These are phyloP conservation scores for Apiotrichum porosum DNA, from an alignment of 1,284 basidiomycete species.

Conservation along the genomic window DNA sequence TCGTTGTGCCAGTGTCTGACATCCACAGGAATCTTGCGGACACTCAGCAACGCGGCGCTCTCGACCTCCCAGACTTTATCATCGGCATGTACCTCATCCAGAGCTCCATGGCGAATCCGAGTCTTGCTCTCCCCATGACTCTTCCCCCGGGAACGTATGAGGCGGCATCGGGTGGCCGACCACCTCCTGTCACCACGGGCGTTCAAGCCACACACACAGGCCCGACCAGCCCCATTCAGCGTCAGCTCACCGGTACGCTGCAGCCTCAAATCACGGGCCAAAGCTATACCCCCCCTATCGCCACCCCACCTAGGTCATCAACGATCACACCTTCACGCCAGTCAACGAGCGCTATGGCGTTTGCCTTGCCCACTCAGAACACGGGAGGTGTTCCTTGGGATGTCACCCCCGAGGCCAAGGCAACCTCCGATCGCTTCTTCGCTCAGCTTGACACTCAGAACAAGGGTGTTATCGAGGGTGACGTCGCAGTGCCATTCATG, in stretches of 20 bases:
- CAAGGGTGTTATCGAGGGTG: slow-evolving; percentile 81
- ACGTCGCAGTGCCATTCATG: slow-evolving; percentile 94
- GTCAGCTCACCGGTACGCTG: slow-evolving; percentile 53
- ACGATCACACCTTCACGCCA: slow-evolving; percentile 12
- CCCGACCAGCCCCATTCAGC: slow-evolving; percentile 22
- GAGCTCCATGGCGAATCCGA: slow-evolving; percentile 74
- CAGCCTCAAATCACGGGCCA: slow-evolving; percentile 53
- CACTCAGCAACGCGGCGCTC: slow-evolving; percentile 80
- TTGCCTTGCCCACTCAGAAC: not conserved
- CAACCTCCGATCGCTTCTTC: slow-evolving; percentile 75
- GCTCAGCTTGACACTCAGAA: slow-evolving; percentile 71
- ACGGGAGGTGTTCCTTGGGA: slow-evolving; percentile 62
- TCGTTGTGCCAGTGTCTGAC: not conserved
- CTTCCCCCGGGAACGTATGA: slow-evolving; percentile 92
- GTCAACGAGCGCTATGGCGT: slow-evolving; percentile 45
- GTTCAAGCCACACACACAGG: slow-evolving; percentile 38
- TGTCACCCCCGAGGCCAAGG: slow-evolving; percentile 76
- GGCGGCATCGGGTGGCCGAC: slow-evolving; percentile 60
- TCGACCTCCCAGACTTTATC: slow-evolving; percentile 89
- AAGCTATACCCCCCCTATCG: slow-evolving; percentile 7
- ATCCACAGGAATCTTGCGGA: slow-evolving; percentile 79
- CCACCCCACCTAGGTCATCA: slow-evolving; percentile 17
- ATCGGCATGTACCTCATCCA: slow-evolving; percentile 95
- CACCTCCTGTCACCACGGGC: slow-evolving; percentile 20
- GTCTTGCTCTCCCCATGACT: slow-evolving; percentile 67